Percentiles rank a stretch among this genome's conserved stretches.
Conservation (phyloP, 2,329 filamentous ascomycete species). For the Talaromyces piceae region DNA sequence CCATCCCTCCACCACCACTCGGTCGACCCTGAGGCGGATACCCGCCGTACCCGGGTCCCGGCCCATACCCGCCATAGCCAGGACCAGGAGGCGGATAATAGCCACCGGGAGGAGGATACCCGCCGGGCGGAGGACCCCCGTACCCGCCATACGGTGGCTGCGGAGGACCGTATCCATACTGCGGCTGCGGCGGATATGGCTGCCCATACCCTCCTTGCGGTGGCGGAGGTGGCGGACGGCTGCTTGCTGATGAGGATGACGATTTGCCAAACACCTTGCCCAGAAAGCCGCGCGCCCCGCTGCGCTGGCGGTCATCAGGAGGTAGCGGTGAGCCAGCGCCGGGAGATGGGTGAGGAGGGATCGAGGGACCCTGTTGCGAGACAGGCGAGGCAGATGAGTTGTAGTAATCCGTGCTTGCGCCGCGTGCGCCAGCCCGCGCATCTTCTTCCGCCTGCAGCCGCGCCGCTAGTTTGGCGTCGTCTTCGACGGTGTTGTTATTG, state of each 20-base stretch:
- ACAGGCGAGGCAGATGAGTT: constrained; percentile 10
- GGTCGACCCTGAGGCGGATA: constrained; percentile 27
- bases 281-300: constrained; percentile 10
- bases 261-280: constrained; percentile 12
- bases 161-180: constrained; percentile 3
- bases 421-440: constrained; percentile 44
- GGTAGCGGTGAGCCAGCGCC: constrained; percentile 3
- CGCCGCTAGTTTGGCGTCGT: constrained; percentile 67
- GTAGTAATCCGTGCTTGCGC: constrained; percentile 45
- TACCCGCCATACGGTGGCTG: constrained; percentile 3
- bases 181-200: constrained; percentile 5
- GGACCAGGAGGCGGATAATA: constrained; percentile 22
- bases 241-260: background rate
- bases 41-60: constrained; percentile 27
- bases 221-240: background rate
- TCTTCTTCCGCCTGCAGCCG: constrained; percentile 80
- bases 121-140: constrained; percentile 3
- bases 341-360: background rate
- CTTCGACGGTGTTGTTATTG: constrained; percentile 40
- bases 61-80: background rate
- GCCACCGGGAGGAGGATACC: constrained; percentile 13
- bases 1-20: constrained; percentile 45
- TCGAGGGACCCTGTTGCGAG: constrained; percentile 12
- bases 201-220: background rate
- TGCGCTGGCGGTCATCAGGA: constrained; percentile 2